Evolutionary conservation across 441 rosid species (phyloP).

Genomic region (Euphorbia neoarborescens): DNA sequence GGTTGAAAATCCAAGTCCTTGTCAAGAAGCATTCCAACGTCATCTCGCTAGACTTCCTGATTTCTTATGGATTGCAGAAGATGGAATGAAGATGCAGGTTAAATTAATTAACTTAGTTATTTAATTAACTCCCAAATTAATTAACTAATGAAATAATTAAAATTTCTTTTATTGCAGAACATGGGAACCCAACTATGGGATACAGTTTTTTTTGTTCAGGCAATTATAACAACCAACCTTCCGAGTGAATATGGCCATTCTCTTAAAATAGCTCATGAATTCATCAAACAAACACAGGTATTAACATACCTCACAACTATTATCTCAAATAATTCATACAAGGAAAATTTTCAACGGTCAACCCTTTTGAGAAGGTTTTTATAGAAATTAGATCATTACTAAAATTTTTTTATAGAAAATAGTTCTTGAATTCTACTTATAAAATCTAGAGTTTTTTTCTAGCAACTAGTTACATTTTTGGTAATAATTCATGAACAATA

Average conservation of each 20-base stretch:
- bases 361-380: too few relatives aligned
- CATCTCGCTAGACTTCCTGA: constrained; percentile 72
- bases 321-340: too few relatives aligned
- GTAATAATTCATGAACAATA: too few relatives aligned
- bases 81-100: constrained; percentile 92
- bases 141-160: neutral
- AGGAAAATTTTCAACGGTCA: too few relatives aligned
- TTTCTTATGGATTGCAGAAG: constrained; percentile 82
- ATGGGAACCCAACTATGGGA: constrained; percentile 85
- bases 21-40: constrained; percentile 70
- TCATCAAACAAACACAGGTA: neutral
- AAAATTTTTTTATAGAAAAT: too few relatives aligned
- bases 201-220: constrained; percentile 44
- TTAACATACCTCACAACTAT: too few relatives aligned
- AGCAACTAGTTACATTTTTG: too few relatives aligned
- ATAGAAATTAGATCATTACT: too few relatives aligned
- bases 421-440: too few relatives aligned
- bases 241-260: neutral
- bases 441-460: too few relatives aligned
- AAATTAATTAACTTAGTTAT: neutral
- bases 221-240: constrained; percentile 38
- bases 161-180: constrained; percentile 18
- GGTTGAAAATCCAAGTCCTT: constrained; percentile 83
- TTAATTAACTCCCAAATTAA: neutral
- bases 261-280: neutral